Evolutionary conservation across 306 rosid genomes (phyloP), one percentile per base, ranked within the genome.

Genomic region (Pterocarpus santalinus): DNA sequence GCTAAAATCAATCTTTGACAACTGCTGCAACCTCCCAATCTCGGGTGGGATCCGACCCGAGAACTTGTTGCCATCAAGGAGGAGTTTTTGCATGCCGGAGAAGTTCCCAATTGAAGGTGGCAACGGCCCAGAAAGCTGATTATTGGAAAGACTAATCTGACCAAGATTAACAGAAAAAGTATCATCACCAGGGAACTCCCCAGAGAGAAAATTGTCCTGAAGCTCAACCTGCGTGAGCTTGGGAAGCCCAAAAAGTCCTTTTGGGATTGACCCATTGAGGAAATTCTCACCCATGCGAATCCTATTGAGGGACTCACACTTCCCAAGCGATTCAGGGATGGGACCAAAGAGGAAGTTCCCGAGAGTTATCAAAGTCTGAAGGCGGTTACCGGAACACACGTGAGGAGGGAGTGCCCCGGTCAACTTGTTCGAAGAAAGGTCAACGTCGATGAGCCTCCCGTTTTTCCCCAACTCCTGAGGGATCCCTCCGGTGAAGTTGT

Each of bases 261-360:
- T 89, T 0, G 99, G 99, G 35, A 95, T 95, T 2, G 99, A 92
- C 33, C 99, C 99, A 39, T 95, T 95, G 2, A 95, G 85, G 61
- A 85, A 95, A 53, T 95, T 95, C 12, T 90, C 94, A 7, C 97
- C 99, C 97, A 95, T 91, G 4, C 99, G 92, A 76, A 95, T 93
- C 81, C 99, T 80, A 33, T 74, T 83, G 12, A 95, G 73, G 1
- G 99, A 91, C 72, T 87, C 34, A 12, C 99, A 95, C 68, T 38
- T 46, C 0, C 97, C 99, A 0, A 95, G 93, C 4, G 97, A 85
- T 43, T 93, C 99, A 7, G 99, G 99, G 63, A 95, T 93, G 1
- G 95, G 89, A 44, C 99, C 99, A 13, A 91, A 91, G 9, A 95
- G 72, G 83, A 95, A 95, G 72, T 95, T 95, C 2, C 83, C 86